A percentile compares a stretch with the other conserved stretches of the same genome.
Conservation (phyloP, 1,284 basidiomycete species). For the Puccinia novopanici region DNA sequence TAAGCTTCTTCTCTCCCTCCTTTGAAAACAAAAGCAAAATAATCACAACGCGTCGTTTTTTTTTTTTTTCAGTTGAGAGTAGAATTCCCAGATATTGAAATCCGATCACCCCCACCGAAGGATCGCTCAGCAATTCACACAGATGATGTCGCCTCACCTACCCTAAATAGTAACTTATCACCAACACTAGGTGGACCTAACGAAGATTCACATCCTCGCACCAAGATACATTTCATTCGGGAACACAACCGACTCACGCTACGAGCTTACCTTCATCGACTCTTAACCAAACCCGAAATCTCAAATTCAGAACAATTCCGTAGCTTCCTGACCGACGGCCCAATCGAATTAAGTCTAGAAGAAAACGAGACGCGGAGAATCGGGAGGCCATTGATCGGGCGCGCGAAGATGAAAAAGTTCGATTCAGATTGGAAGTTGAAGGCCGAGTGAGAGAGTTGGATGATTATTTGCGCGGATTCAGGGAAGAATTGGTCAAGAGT, state of each 20-base stretch:
- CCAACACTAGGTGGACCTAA: slow-evolving; percentile 58
- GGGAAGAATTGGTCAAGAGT: slow-evolving; percentile 84
- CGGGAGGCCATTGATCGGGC: slow-evolving; percentile 87
- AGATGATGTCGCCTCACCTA: slow-evolving; percentile 51
- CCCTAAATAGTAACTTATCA: slow-evolving; percentile 54
- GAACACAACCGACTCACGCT: slow-evolving; percentile 96
- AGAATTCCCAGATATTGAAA: slow-evolving; percentile 74
- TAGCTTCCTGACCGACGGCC: slow-evolving; percentile 80
- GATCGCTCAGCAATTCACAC: slow-evolving; percentile 69
- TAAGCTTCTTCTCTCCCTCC: slow-evolving; percentile 58
- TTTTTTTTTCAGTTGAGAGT: slow-evolving; percentile 69
- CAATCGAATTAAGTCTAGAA: slow-evolving; percentile 70
- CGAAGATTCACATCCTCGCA: slow-evolving; percentile 60
- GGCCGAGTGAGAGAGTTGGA: slow-evolving; percentile 82
- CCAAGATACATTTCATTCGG: slow-evolving; percentile 68
- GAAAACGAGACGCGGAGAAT: slow-evolving; percentile 76
- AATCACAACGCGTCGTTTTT: neutral
- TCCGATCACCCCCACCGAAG: slow-evolving; percentile 80
- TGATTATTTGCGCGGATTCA: slow-evolving; percentile 79
- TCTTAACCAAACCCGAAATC: slow-evolving; percentile 71
- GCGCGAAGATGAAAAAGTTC: slow-evolving; percentile 80
- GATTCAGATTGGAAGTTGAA: slow-evolving; percentile 84
- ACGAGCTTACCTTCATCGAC: slow-evolving; percentile 80
- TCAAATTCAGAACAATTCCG: slow-evolving; percentile 80
- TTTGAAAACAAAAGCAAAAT: no score